Conservation (phyloP, 2,329 filamentous ascomycete species). For the Aspergillus flavus region DNA sequence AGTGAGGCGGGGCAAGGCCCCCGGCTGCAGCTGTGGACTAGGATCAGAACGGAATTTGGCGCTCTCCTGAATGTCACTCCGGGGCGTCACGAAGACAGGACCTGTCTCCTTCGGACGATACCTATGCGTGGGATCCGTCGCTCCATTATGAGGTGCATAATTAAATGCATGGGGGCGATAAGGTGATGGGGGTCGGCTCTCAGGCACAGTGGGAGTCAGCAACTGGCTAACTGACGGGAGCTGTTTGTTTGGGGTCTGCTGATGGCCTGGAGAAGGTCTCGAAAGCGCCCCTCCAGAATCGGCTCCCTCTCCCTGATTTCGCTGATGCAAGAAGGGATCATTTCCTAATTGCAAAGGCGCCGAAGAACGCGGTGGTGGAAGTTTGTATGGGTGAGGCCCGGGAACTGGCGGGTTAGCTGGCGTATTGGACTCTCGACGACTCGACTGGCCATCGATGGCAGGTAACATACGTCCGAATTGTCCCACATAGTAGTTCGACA, state of each 20-base stretch:
- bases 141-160: slow-evolving; percentile 18
- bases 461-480: slow-evolving; percentile 45
- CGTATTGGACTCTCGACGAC: slow-evolving; percentile 30
- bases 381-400: slow-evolving; percentile 40
- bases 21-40: slow-evolving; percentile 21
- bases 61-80: slow-evolving; percentile 19
- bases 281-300: slow-evolving; percentile 22
- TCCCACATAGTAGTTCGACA: slow-evolving; percentile 43
- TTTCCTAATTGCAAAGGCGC: slow-evolving; percentile 39
- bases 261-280: slow-evolving; percentile 13
- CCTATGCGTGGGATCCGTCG: slow-evolving; percentile 21
- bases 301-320: slow-evolving; percentile 25
- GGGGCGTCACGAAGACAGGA: slow-evolving; percentile 15
- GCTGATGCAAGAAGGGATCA: slow-evolving; percentile 34
- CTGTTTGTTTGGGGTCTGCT: slow-evolving; percentile 29
- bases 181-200: slow-evolving; percentile 31
- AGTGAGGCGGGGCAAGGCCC: slow-evolving; percentile 34
- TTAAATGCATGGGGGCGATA: slow-evolving; percentile 29
- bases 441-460: slow-evolving; percentile 27
- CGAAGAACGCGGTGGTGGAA: slow-evolving; percentile 42
- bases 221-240: slow-evolving; percentile 46
- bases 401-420: slow-evolving; percentile 36
- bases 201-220: slow-evolving; percentile 35
- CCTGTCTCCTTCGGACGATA: slow-evolving; percentile 25
- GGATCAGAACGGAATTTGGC: slow-evolving; percentile 22